Conservation (phyloP, 106 monocot genomes). For the Apostasia shenzhenica region DNA sequence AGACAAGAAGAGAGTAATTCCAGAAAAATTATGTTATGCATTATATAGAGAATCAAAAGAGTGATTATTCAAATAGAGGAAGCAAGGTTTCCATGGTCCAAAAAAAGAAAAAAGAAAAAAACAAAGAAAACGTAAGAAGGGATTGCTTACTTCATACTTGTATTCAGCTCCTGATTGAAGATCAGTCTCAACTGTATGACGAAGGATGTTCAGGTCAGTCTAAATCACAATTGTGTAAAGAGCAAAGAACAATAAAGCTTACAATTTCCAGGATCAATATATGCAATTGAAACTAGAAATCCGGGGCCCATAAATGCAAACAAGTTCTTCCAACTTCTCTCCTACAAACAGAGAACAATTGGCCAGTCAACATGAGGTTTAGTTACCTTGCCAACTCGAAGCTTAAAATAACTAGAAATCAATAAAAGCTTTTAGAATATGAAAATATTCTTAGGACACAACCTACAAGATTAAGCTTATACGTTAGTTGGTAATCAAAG, state of each 20-base stretch:
- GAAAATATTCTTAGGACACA: no score
- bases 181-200: slow-evolving; percentile 83
- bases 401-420: not conserved
- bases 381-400: not conserved
- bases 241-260: slow-evolving; percentile 11
- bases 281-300: slow-evolving; percentile 92
- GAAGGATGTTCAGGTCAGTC: slow-evolving; percentile 4
- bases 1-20: not conserved
- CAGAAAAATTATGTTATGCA: no score
- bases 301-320: slow-evolving; percentile 86
- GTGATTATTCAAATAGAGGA: no score
- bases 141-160: slow-evolving; percentile 68
- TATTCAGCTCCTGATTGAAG: slow-evolving; percentile 81
- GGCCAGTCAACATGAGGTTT: not conserved
- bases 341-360: slow-evolving; percentile 30
- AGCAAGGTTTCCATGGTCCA: no score
- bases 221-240: slow-evolving; percentile 1
- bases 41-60: no score
- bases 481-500: not conserved
- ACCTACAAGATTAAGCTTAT: no score
- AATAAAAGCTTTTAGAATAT: not conserved
- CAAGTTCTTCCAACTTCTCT: slow-evolving; percentile 81
- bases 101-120: not conserved
- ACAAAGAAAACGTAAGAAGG: not conserved
- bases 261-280: slow-evolving; percentile 99